phyloP scores from a whole-genome alignment of 1,284 basidiomycete species.

The Boletus nobilissimus region DNA sequence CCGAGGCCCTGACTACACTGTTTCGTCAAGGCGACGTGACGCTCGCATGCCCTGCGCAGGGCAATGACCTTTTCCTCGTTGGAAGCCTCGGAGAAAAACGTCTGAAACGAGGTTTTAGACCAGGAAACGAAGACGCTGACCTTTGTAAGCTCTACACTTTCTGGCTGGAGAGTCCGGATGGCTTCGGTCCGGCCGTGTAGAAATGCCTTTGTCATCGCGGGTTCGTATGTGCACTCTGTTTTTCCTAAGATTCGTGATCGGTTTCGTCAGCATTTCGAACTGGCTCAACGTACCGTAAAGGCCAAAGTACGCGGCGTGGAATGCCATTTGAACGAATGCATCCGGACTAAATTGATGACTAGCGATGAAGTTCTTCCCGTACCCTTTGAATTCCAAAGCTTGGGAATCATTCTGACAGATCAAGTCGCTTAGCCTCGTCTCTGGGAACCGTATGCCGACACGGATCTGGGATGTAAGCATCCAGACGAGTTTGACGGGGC shows the following conservation, averaged over 20 bases:
- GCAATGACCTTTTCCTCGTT: slow-evolving; percentile 79
- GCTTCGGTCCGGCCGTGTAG: slow-evolving; percentile 96
- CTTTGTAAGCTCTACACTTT: slow-evolving; percentile 87
- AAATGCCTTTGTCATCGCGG: slow-evolving; percentile 98
- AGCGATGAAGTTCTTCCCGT: slow-evolving; percentile 88
- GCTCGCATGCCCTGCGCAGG: slow-evolving; percentile 86
- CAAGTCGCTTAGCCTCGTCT: slow-evolving; percentile 92
- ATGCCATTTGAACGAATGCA: slow-evolving; percentile 96
- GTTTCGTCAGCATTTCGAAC: background rate
- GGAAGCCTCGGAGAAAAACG: slow-evolving; percentile 85
- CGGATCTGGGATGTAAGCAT: slow-evolving; percentile 83
- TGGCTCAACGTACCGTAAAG: slow-evolving; percentile 74
- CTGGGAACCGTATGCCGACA: slow-evolving; percentile 91
- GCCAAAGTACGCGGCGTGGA: slow-evolving; percentile 96
- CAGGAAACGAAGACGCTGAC: slow-evolving; percentile 48
- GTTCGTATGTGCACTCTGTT: slow-evolving; percentile 96
- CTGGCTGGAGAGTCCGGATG: slow-evolving; percentile 89
- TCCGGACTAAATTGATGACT: slow-evolving; percentile 93
- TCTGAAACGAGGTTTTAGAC: slow-evolving; percentile 54
- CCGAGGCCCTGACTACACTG: slow-evolving; percentile 75
- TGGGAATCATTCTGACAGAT: slow-evolving; percentile 99
- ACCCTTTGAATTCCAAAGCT: slow-evolving; percentile 87
- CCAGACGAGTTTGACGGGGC: slow-evolving; percentile 98
- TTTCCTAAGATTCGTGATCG: slow-evolving; percentile 59
- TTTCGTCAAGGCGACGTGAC: slow-evolving; percentile 64